Evolutionary conservation across 345 rosid species (phyloP).

Genomic region (Atalantia buxifolia): DNA sequence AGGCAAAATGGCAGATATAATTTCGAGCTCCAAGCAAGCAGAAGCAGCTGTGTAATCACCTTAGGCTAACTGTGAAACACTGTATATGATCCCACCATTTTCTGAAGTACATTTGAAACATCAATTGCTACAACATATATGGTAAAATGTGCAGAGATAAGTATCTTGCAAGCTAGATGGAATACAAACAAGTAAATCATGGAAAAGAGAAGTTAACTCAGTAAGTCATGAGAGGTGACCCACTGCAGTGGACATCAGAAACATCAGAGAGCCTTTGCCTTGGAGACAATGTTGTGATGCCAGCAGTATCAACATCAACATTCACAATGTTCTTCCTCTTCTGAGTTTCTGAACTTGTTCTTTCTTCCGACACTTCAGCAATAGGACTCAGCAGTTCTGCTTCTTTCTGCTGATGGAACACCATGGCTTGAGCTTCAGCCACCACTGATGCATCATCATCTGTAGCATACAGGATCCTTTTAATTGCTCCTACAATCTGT

Average conservation of each 20-base stretch:
- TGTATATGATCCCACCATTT: neutral
- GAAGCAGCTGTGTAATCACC: conserved; percentile 4
- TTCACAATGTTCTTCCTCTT: conserved; percentile 80
- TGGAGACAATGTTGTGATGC: conserved; percentile 64
- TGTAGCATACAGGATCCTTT: conserved; percentile 74
- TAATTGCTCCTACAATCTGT: conserved; percentile 79
- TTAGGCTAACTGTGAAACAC: neutral
- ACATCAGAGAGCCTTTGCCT: conserved; percentile 85
- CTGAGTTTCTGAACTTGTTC: conserved; percentile 51
- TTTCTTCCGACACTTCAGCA: conserved; percentile 68
- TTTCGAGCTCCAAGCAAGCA: neutral
- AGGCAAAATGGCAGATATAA: too few relatives aligned
- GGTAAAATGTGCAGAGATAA: conserved; percentile 6
- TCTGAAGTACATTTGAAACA: conserved; percentile 21
- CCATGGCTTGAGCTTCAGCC: conserved; percentile 73
- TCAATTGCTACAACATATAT: too few relatives aligned
- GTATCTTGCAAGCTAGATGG: conserved; percentile 7
- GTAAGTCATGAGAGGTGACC: conserved; percentile 85
- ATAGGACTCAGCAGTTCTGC: conserved; percentile 61
- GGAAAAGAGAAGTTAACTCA: conserved; percentile 27
- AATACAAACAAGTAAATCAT: neutral
- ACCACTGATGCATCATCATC: conserved; percentile 65
- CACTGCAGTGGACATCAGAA: conserved; percentile 86
- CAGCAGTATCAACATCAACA: conserved; percentile 69
- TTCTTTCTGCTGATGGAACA: conserved; percentile 38